Conservation (phyloP, 768 basidiomycete species). For the Tulasnella calospora region DNA sequence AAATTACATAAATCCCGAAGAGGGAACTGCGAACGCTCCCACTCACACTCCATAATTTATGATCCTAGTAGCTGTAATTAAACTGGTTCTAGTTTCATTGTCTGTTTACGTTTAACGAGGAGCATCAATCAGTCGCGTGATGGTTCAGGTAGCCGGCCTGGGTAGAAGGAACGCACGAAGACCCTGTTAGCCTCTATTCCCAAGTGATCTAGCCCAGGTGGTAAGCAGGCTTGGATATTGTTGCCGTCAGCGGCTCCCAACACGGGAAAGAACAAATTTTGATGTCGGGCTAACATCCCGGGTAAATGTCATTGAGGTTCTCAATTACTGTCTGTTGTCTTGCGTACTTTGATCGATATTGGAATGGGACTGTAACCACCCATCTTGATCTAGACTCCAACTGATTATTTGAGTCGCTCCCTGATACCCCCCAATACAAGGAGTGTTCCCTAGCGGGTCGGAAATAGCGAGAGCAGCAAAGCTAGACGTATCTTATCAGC, state of each 20-base stretch:
- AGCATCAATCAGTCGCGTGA: background rate
- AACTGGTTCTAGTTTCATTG: background rate
- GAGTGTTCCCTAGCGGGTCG: background rate
- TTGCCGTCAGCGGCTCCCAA: background rate
- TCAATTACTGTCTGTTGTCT: background rate
- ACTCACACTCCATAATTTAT: background rate
- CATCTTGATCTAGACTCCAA: background rate
- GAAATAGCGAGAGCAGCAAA: background rate
- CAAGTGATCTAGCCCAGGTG: background rate
- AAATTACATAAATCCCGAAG: background rate
- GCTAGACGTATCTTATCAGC: constrained; percentile 30
- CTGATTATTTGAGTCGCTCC: background rate
- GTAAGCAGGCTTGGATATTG: background rate
- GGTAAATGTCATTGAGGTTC: background rate
- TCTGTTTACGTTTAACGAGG: background rate
- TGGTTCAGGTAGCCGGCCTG: background rate
- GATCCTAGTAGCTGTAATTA: background rate
- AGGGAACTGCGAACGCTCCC: background rate
- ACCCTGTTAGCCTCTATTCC: background rate
- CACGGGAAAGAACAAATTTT: too few species aligned
- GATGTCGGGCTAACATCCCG: background rate
- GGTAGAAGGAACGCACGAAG: background rate
- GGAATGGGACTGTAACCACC: background rate
- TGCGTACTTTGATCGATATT: background rate
- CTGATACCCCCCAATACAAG: background rate